Base-by-base conservation (phyloP, 306 rosid genomes). In the Argentina anserina region DNA sequence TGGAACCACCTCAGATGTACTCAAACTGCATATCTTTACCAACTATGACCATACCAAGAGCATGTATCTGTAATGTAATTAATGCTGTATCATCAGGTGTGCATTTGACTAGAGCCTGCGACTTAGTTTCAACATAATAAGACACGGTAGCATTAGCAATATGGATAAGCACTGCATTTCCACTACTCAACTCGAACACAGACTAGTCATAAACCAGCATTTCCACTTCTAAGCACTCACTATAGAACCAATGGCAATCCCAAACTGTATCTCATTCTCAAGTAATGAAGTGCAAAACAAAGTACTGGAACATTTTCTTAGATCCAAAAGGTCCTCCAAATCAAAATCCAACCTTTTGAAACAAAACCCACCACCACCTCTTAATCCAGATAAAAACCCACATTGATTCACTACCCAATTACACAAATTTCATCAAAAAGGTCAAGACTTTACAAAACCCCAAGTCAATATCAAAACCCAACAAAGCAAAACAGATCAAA, bases 311-410 rank as follows among this genome's bases (percentile, higher is more conserved):
- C 45, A 40, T 14, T n/a, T 67, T 26, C 80, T 39, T 64, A 79
- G 80, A 85, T 73, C 75, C 77, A 66, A 66, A 74, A 75, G 23
- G n/a, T 52, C 76, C 69, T n/a, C 63, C n/a, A 68, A 52, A 45
- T 34, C 63, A 76, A 67, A 73, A 50, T 26, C 63, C 65, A 47
- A 64, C 21, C 66, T 53, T 40, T 25, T 10, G 7, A 34, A 23
- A 52, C 36, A 49, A 81, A 71, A 43, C 42, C 69, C 74, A 36
- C 63, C 58, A 23, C 26, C n/a, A 67, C 42, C 45, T 66, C 20
- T 21, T 3, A 66, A 81, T 10, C 64, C n/a, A 63, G 14, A 41
- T 33, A 65, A 84, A 84, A 76, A 73, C 61, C 76, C 81, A 76
- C 69, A 75, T 17, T 41, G 61, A 77, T 56, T 78, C 78, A 47